phyloP scores from a whole-genome alignment of 768 basidiomycete genomes.

The Kwoniella sp. region DNA sequence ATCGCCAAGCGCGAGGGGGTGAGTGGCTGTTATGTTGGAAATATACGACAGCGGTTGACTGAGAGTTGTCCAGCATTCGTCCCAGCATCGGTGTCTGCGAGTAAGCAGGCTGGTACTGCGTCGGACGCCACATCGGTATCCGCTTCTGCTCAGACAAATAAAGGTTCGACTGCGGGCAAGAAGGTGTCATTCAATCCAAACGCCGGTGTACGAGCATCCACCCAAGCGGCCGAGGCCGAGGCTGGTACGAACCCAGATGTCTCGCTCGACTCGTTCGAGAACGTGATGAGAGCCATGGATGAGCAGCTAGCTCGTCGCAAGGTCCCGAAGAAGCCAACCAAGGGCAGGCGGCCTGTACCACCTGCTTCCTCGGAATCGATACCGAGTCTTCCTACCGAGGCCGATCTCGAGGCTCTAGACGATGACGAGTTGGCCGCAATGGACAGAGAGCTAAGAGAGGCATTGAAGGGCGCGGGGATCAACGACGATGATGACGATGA shows the following conservation, averaged over 20 bases:
- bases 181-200: slow-evolving; percentile 1
- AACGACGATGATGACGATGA: slow-evolving; percentile 56
- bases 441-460: slow-evolving; percentile 75
- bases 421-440: slow-evolving; percentile 69
- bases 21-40: slow-evolving; percentile 47
- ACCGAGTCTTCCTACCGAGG: slow-evolving; percentile 48
- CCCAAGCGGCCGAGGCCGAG: not conserved
- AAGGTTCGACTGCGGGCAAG: not conserved
- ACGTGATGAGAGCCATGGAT: slow-evolving; percentile 95
- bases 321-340: slow-evolving; percentile 11
- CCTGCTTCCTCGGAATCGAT: slow-evolving; percentile 14
- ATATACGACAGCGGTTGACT: too few relatives aligned
- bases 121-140: too few relatives aligned
- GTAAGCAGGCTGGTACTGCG: too few relatives aligned
- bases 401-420: slow-evolving; percentile 58
- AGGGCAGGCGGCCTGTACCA: too few relatives aligned
- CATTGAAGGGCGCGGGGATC: slow-evolving; percentile 58
- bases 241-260: slow-evolving; percentile 51
- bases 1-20: slow-evolving; percentile 79
- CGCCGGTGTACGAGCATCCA: not conserved
- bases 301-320: slow-evolving; percentile 59
- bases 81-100: too few relatives aligned
- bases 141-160: too few relatives aligned
- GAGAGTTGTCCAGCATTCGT: too few relatives aligned
- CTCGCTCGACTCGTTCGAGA: slow-evolving; percentile 84